phyloP scores from a whole-genome alignment of 164 flowering plant species.

The Aristolochia californica region DNA sequence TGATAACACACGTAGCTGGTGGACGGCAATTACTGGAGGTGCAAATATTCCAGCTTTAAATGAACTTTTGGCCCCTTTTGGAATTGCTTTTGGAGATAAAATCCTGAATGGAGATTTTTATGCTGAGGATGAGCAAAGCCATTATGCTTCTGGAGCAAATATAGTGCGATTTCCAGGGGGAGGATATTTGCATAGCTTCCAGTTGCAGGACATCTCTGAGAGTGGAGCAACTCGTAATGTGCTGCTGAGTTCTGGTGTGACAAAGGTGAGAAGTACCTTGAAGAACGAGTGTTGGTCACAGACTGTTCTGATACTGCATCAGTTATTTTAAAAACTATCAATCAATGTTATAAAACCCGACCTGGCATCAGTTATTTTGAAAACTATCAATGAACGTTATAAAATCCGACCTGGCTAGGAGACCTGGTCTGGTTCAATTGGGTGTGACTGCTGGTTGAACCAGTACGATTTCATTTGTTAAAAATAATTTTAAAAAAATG shows the following conservation, averaged over 20 bases:
- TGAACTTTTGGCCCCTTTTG: constrained; percentile 90
- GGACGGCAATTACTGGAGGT: constrained; percentile 99
- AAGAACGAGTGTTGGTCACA: no score
- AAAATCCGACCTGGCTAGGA: no score
- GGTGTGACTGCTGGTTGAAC: no score
- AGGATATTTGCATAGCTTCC: constrained; percentile 82
- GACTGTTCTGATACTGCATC: background rate
- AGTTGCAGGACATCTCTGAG: constrained; percentile 78
- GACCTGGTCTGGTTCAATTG: no score
- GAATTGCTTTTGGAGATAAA: constrained; percentile 96
- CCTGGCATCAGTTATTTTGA: no score
- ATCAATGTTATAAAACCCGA: no score
- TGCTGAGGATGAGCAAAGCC: constrained; percentile 80
- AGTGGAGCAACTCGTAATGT: constrained; percentile 83
- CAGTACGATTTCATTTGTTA: no score
- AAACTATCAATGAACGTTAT: no score
- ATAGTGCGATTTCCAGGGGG: constrained; percentile 79
- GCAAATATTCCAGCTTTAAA: constrained; percentile 94
- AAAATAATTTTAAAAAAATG: no score
- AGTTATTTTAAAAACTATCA: background rate
- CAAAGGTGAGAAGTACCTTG: constrained; percentile 33
- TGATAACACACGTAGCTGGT: constrained; percentile 98
- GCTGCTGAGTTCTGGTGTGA: constrained; percentile 46
- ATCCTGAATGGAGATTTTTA: constrained; percentile 91
- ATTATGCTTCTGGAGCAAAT: constrained; percentile 96